Evolutionary conservation across 2,329 filamentous ascomycete genomes (phyloP).

Genomic region (Sclerotinia nivalis): DNA sequence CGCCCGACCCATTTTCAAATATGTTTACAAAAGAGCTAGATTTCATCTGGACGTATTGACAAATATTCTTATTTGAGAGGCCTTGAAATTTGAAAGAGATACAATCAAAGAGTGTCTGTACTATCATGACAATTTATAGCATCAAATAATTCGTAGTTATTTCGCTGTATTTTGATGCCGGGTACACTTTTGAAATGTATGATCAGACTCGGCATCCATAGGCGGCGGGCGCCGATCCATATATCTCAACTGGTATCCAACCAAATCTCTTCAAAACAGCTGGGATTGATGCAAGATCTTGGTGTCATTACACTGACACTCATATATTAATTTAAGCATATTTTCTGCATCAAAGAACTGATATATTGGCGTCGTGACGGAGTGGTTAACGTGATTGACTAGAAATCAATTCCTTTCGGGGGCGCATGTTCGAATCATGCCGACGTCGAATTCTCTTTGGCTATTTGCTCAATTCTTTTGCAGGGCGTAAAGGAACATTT

Average conservation of each 20-base stretch:
- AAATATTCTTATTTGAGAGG: no score
- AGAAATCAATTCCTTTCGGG: constrained; percentile 14
- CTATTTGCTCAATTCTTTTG: not conserved
- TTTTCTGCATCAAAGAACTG: rapidly evolving
- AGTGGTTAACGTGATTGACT: constrained; percentile 14
- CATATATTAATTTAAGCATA: rapidly evolving
- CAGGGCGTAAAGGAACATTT: not conserved
- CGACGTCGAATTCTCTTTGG: not conserved
- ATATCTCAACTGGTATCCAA: constrained; percentile 9
- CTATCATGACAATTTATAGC: not conserved
- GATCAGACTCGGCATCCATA: not conserved
- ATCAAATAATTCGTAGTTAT: not conserved
- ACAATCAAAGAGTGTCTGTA: not conserved
- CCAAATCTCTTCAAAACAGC: not conserved
- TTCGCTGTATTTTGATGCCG: not conserved
- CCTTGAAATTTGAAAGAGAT: no score
- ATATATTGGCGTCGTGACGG: constrained; percentile 2
- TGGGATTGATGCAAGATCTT: not conserved
- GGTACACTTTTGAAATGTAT: not conserved
- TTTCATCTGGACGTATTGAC: not conserved
- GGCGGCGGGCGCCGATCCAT: not conserved
- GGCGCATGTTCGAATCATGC: constrained; percentile 11
- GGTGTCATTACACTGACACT: rapidly evolving
- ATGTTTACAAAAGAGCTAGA: not conserved
- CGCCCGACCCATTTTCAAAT: not conserved